Percentiles rank a stretch among this genome's conserved stretches.
Conservation (phyloP, 2,329 filamentous ascomycete genomes). For the Colletotrichum lini region DNA sequence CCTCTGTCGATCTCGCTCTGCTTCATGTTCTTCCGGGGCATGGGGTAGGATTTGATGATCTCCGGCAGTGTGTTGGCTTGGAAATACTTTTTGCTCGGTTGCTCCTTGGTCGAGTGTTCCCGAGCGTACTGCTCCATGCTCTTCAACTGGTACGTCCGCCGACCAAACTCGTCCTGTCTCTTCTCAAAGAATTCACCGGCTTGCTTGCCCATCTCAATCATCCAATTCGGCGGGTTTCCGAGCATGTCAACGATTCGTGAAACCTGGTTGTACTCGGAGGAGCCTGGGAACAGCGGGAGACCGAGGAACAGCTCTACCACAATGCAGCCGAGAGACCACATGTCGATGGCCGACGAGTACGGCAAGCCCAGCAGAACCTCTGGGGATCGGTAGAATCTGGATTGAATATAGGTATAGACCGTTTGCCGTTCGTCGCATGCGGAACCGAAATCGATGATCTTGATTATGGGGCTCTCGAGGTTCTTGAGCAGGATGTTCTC, state of each 20-base stretch:
- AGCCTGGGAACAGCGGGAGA: slow-evolving; percentile 93
- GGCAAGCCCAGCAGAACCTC: slow-evolving; percentile 96
- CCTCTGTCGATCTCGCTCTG: slow-evolving; percentile 95
- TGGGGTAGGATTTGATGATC: slow-evolving; percentile 97
- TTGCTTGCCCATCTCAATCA: slow-evolving; percentile 99
- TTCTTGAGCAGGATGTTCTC: slow-evolving; percentile 99
- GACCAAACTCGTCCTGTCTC: slow-evolving; percentile 88
- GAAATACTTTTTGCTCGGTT: slow-evolving; percentile 99
- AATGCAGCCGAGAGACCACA: slow-evolving; percentile 99
- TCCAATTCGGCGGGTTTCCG: slow-evolving; percentile 96
- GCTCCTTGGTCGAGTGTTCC: slow-evolving; percentile 96
- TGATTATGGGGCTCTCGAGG: slow-evolving; percentile 98
- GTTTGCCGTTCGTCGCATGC: slow-evolving; percentile 98
- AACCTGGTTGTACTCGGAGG: slow-evolving; percentile 98
- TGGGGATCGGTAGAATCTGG: slow-evolving; percentile 95
- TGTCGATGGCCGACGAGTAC: slow-evolving; percentile 98
- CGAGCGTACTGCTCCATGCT: slow-evolving; percentile 98
- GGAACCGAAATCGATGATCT: slow-evolving; percentile 99
- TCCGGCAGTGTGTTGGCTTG: slow-evolving; percentile 93
- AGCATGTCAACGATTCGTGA: slow-evolving; percentile 98
- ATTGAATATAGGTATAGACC: slow-evolving; percentile 99
- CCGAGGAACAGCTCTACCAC: slow-evolving; percentile 98
- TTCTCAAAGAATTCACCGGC: slow-evolving; percentile 98
- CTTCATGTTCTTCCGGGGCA: slow-evolving; percentile 99
- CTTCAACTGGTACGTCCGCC: slow-evolving; percentile 92